A percentile compares a stretch with the other conserved stretches of the same genome.
Evolutionary conservation across 495 filamentous ascomycete species (phyloP).

Genomic region (Antarctomyces pellizariae): DNA sequence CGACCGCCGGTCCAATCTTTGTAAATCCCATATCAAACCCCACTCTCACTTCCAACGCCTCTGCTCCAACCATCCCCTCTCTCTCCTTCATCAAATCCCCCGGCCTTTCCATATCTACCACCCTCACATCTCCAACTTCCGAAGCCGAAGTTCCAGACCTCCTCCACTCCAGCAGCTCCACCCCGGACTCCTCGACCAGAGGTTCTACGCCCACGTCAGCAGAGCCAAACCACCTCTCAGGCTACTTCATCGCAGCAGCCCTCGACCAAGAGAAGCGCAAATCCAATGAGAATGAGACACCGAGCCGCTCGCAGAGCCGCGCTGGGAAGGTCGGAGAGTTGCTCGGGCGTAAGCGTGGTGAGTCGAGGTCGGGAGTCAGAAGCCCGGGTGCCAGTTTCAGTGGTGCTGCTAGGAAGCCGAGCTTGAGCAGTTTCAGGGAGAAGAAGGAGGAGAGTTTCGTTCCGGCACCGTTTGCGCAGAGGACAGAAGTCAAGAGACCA

Average conservation of each 20-base stretch:
- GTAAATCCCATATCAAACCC: slow-evolving; percentile 17
- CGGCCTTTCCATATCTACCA: slow-evolving; percentile 15
- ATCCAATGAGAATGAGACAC: no score
- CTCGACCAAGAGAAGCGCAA: slow-evolving; percentile 16
- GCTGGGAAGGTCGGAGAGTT: no score
- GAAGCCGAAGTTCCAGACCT: slow-evolving; percentile 24
- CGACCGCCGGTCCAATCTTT: slow-evolving; percentile 29
- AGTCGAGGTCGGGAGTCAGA: no score
- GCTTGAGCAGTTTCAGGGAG: no score
- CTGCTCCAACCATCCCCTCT: slow-evolving; percentile 29
- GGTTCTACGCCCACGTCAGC: slow-evolving; percentile 31
- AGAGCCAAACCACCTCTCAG: slow-evolving; percentile 56
- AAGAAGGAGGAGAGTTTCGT: no score
- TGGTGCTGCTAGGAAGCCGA: no score
- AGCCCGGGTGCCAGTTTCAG: no score
- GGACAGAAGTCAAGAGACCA: no score
- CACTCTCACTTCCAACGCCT: slow-evolving; percentile 6
- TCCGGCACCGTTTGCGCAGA: no score
- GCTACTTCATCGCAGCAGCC: slow-evolving; percentile 35
- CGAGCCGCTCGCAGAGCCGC: no score
- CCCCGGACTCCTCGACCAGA: slow-evolving; percentile 48
- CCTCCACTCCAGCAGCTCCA: slow-evolving; percentile 35
- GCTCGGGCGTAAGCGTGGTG: no score
- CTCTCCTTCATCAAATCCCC: slow-evolving; percentile 37
- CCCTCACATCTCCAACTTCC: slow-evolving; percentile 4